phyloP scores from a whole-genome alignment of 371 early-diverging fungal genomes.

The Apophysomyces trapeziformis region DNA sequence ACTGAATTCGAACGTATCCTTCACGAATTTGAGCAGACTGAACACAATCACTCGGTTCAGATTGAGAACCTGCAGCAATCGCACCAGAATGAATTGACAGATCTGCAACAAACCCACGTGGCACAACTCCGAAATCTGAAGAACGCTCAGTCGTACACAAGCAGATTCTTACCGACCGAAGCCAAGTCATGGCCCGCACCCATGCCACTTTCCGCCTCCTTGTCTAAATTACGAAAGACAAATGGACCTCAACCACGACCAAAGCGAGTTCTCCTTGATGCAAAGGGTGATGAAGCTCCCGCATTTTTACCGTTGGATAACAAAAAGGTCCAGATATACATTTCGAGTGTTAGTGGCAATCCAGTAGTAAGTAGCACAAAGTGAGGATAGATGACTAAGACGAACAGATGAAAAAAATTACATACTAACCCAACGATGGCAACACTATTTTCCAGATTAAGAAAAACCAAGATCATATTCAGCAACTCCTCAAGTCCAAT shows the following conservation, averaged over 20 bases:
- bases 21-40: conserved; percentile 68
- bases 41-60: conserved; percentile 42
- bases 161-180: conserved; percentile 42
- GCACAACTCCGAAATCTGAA: conserved; percentile 39
- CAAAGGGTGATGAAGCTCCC: conserved; percentile 26
- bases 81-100: conserved; percentile 39
- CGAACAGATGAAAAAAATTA: background rate
- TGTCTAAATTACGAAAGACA: conserved; percentile 24
- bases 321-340: conserved; percentile 48
- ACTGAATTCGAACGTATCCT: conserved; percentile 80
- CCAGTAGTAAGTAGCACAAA: conserved; percentile 30
- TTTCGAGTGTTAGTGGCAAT: conserved; percentile 49
- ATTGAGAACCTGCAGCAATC: conserved; percentile 45
- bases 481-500: conserved; percentile 35
- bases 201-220: conserved; percentile 16
- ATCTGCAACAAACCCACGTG: conserved; percentile 41
- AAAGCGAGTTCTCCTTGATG: conserved; percentile 5
- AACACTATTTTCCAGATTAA: conserved; percentile 34
- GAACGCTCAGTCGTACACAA: conserved; percentile 30
- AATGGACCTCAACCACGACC: conserved; percentile 22
- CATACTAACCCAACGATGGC: background rate
- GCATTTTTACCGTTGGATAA: conserved; percentile 42
- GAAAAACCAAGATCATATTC: conserved; percentile 50
- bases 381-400: background rate
- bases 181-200: conserved; percentile 53